Base-by-base conservation (phyloP, 495 filamentous ascomycete species). In the Penicilliopsis zonata region DNA sequence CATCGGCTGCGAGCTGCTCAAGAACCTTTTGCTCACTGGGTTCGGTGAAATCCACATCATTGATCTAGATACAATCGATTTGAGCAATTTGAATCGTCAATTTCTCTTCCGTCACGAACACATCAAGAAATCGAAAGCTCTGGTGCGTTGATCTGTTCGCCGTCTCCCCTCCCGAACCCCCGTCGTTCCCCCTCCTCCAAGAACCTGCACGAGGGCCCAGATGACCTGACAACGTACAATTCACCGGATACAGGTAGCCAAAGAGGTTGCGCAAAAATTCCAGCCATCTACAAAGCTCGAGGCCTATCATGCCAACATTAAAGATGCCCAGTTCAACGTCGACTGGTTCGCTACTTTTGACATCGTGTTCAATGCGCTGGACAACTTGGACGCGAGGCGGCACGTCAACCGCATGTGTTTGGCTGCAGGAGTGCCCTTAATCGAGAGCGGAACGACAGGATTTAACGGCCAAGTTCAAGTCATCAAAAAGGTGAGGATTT, bases 331-430 rank as follows among this genome's bases (percentile, higher is more conserved):
- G 37, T 99, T 96, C 65, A 81, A 81, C 41, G 70, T 94, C 32
- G 75, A 81, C 17, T 96, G 86, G 85, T 99, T 95, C 47, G 67
- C 72, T 43, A 49, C 59, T 12, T 99, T 96, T 49, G 64, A 67
- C 18, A 52, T 96, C 2, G 86, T 96, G 3, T 95, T 99, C 62
- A 99, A 99, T 57, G 90, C 90, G 17, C 67, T 99, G 13, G 90
- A 99, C 53, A 99, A 99, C 41, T 66, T 99, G 6, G 88, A 94
- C 35, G 90, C 90, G 13, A 66, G 90, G 37, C 76, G 88, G 26
- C 84, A 99, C 67, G 90, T 96, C 31, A 99, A 99, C 52, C 81
- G 76, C 50, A 96, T 99, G 90, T 99, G 90, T 46, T 53, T 99
- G 40, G 80, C 86, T 1, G 90, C 92, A 13, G 65, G 86, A 40